These are phyloP conservation scores for Porphyra umbilicalis DNA, from an alignment of 31 red algal species.

Conservation along the genomic window DNA sequence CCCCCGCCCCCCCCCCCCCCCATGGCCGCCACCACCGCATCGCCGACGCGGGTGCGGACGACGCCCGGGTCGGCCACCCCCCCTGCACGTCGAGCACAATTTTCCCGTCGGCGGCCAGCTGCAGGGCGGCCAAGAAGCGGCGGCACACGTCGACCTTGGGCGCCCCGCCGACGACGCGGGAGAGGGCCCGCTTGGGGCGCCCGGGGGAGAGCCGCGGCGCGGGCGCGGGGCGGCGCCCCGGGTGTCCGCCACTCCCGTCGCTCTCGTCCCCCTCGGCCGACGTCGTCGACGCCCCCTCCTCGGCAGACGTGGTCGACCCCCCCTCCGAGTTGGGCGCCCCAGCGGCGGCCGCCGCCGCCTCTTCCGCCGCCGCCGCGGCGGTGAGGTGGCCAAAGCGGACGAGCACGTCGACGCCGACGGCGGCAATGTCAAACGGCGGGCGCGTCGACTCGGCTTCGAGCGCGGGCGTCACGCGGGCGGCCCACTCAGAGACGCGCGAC, in stretches of 20 bases:
- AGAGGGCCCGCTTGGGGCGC: neutral
- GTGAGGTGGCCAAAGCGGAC: neutral
- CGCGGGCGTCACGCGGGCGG: conserved; percentile 33
- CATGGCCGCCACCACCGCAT: neutral
- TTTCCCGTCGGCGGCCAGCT: conserved; percentile 33
- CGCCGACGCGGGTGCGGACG: neutral
- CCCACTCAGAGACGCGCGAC: conserved; percentile 45
- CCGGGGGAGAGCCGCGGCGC: neutral
- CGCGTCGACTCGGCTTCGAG: conserved; percentile 47
- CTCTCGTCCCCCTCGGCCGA: neutral
- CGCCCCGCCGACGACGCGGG: neutral
- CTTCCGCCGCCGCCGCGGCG: neutral
- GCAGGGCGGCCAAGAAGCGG: conserved; percentile 50
- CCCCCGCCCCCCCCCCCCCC: neutral
- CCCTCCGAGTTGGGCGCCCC: neutral
- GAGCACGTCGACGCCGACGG: neutral
- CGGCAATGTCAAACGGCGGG: conserved; percentile 39
- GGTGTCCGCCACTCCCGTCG: neutral
- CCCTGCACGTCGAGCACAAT: conserved; percentile 9
- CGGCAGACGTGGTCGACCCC: neutral
- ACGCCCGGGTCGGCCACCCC: neutral
- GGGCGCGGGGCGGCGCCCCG: neutral
- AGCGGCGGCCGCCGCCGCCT: neutral
- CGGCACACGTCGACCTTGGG: conserved; percentile 48
- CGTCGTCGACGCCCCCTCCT: neutral